These are phyloP conservation scores for Myxozyma lipomycoides DNA, from an alignment of 805 yeast species.

Conservation along the genomic window DNA sequence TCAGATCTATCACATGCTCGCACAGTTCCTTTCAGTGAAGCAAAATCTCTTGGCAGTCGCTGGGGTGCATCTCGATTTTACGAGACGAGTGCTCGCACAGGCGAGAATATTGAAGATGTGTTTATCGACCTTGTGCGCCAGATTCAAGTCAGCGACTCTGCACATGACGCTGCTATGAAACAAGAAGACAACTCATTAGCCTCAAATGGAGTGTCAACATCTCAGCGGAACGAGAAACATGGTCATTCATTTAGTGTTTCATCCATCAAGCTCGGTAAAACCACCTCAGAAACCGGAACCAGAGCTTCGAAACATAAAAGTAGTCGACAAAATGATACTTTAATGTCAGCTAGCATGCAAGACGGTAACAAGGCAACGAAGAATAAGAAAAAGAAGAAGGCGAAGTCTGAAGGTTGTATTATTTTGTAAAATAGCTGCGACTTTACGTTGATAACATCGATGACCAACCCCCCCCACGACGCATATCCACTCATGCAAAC, in stretches of 20 bases:
- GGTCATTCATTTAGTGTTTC: not conserved
- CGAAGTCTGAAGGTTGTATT: not conserved
- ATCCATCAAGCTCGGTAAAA: not conserved
- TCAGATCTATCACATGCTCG: constrained; percentile 50
- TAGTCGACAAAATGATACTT: not conserved
- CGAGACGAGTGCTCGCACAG: constrained; percentile 25
- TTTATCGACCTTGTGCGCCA: constrained; percentile 48
- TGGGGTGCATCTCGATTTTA: constrained; percentile 25
- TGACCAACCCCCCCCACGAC: not conserved
- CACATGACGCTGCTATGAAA: constrained; percentile 13
- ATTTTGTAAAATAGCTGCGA: not conserved
- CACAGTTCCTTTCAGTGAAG: constrained; percentile 23
- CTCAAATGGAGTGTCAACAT: not conserved
- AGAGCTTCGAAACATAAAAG: not conserved
- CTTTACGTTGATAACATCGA: not conserved
- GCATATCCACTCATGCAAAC: not conserved
- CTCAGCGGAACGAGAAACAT: not conserved
- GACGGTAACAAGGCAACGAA: not conserved
- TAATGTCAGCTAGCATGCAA: not conserved
- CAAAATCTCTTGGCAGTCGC: constrained; percentile 11
- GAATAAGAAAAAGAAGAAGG: not conserved
- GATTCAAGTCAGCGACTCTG: constrained; percentile 68
- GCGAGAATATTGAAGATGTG: constrained; percentile 17
- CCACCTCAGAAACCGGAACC: not conserved
- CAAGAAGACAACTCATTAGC: not conserved